Conservation (phyloP, 2,329 filamentous ascomycete genomes). For the Microcyclospora tardicrescens region DNA sequence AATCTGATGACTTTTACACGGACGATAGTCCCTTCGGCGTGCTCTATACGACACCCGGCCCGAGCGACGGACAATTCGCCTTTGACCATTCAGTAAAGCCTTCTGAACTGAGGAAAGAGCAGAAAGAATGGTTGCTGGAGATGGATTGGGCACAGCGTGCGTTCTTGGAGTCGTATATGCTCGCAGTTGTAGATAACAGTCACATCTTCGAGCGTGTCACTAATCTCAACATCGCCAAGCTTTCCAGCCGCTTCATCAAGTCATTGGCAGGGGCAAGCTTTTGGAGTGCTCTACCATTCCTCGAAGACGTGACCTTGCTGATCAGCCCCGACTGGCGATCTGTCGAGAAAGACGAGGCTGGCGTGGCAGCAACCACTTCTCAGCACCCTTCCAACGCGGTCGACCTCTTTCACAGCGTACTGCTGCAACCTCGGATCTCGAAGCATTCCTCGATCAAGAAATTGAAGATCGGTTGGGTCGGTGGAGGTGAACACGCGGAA, state of each 20-base stretch:
- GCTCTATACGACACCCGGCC: slow-evolving; percentile 20
- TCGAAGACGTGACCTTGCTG: slow-evolving; percentile 44
- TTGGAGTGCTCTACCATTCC: slow-evolving; percentile 45
- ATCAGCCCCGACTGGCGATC: slow-evolving; percentile 56
- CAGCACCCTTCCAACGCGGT: slow-evolving; percentile 42
- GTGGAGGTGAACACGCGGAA: slow-evolving; percentile 53
- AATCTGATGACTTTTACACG: background rate
- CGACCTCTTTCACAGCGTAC: slow-evolving; percentile 38
- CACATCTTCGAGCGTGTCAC: slow-evolving; percentile 41
- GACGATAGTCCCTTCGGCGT: slow-evolving; percentile 14
- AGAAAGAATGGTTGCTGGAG: slow-evolving; percentile 56
- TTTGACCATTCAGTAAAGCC: slow-evolving; percentile 35
- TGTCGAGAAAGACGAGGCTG: slow-evolving; percentile 40
- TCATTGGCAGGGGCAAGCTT: slow-evolving; percentile 46
- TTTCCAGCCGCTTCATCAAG: slow-evolving; percentile 49
- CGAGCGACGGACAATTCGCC: slow-evolving; percentile 9
- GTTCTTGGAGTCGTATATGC: slow-evolving; percentile 54
- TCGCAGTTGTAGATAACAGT: slow-evolving; percentile 50
- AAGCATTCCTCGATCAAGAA: slow-evolving; percentile 43
- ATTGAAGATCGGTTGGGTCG: slow-evolving; percentile 53
- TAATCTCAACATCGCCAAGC: slow-evolving; percentile 49
- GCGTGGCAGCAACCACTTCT: slow-evolving; percentile 35
- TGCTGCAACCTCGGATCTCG: slow-evolving; percentile 24
- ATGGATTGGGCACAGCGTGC: slow-evolving; percentile 56
- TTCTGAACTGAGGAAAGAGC: slow-evolving; percentile 44